phyloP scores from a whole-genome alignment of 371 early-diverging fungal genomes.

The Capillidium rhysosporum region DNA sequence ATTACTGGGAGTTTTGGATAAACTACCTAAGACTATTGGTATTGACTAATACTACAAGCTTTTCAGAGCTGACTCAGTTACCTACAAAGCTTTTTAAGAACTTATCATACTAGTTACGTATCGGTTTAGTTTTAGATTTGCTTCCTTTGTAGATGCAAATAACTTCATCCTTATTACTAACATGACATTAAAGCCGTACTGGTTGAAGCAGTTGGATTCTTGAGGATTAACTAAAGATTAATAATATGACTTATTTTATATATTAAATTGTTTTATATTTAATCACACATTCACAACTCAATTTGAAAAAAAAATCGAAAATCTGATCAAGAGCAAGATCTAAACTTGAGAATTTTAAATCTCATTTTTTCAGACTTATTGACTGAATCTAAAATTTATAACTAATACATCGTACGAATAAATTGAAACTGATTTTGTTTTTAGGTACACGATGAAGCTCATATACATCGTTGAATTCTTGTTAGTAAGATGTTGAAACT shows the following conservation, averaged over 20 bases:
- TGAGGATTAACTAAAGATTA: neutral
- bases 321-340: slow-evolving; percentile 30
- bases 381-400: slow-evolving; percentile 1
- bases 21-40: neutral
- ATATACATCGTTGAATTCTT: slow-evolving; percentile 37
- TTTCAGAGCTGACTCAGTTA: neutral
- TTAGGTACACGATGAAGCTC: slow-evolving; percentile 32
- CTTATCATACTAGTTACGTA: neutral
- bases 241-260: slow-evolving; percentile 8
- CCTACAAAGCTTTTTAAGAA: neutral
- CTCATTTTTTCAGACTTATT: slow-evolving; percentile 25
- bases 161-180: neutral
- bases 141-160: neutral
- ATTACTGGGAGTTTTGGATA: neutral
- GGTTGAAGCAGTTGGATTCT: neutral
- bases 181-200: neutral
- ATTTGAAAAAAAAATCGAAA: slow-evolving; percentile 42
- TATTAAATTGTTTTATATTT: slow-evolving; percentile 18
- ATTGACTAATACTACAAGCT: neutral
- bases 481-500: slow-evolving; percentile 24
- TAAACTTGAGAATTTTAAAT: slow-evolving; percentile 22
- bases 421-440: slow-evolving; percentile 22
- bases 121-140: neutral
- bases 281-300: slow-evolving; percentile 36
- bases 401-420: neutral